Evolutionary conservation across 768 basidiomycete species (phyloP).

Genomic region (Lactarius psammicola): DNA sequence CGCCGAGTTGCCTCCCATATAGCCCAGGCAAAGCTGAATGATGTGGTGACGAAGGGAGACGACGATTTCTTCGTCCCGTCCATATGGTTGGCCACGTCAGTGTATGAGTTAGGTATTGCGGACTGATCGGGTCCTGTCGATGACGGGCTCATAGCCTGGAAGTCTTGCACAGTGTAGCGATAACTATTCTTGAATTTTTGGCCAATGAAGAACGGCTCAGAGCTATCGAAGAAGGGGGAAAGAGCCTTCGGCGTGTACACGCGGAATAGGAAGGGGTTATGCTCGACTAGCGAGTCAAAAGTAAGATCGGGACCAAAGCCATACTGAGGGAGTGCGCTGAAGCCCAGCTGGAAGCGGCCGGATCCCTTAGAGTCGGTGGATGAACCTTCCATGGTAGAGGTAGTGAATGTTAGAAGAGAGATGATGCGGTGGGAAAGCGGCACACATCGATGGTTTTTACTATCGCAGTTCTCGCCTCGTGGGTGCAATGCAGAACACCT

Average conservation of each 20-base stretch:
- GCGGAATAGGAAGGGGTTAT: constrained; percentile 76
- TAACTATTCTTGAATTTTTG: constrained; percentile 51
- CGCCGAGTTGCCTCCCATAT: constrained; percentile 79
- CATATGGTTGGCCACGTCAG: constrained; percentile 67
- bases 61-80: constrained; percentile 73
- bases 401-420: constrained; percentile 24
- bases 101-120: constrained; percentile 43
- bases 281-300: constrained; percentile 58
- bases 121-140: constrained; percentile 27
- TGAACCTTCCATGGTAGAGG: constrained; percentile 19
- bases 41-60: constrained; percentile 70
- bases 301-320: constrained; percentile 64
- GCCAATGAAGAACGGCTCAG: constrained; percentile 67
- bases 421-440: constrained; percentile 17
- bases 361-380: constrained; percentile 28
- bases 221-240: constrained; percentile 49
- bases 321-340: constrained; percentile 58
- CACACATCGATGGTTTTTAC: constrained; percentile 28
- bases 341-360: constrained; percentile 29
- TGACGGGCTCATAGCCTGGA: constrained; percentile 28
- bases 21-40: constrained; percentile 80
- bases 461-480: constrained; percentile 26
- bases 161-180: constrained; percentile 32
- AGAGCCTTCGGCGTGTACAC: constrained; percentile 71
- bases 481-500: constrained; percentile 24